Percentiles rank a stretch among this genome's conserved stretches.
These are phyloP conservation scores for Clonostachys byssicola DNA, from an alignment of 2,329 filamentous ascomycete species.

Conservation along the genomic window DNA sequence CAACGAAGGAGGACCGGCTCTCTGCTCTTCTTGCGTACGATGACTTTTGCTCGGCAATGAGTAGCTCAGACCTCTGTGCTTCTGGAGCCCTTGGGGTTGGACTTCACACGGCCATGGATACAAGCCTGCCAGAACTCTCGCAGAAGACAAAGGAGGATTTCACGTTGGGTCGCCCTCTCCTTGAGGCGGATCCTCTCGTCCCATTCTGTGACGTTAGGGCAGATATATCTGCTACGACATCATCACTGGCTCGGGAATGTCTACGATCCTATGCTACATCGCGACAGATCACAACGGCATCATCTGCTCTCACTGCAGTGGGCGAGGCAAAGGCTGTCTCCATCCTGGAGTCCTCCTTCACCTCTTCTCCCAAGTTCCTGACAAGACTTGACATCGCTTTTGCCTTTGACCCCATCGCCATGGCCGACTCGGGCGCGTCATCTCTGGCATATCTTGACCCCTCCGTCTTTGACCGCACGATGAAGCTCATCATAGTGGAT, in stretches of 20 bases:
- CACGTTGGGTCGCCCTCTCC: conserved; percentile 37
- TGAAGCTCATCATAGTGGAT: conserved; percentile 65
- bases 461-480: conserved; percentile 73
- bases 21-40: conserved; percentile 36
- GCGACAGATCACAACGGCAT: background rate
- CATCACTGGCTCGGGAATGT: conserved; percentile 17
- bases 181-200: conserved; percentile 36
- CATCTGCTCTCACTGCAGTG: conserved; percentile 14
- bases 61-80: conserved; percentile 61
- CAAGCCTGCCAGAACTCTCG: conserved; percentile 54
- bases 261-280: conserved; percentile 4
- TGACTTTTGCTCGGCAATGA: conserved; percentile 54
- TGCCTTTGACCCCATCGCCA: conserved; percentile 59
- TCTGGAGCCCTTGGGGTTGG: conserved; percentile 35
- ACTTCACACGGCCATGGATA: conserved; percentile 47
- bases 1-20: conserved; percentile 6
- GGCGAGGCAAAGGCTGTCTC: conserved; percentile 24
- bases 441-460: conserved; percentile 46
- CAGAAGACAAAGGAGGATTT: conserved; percentile 44
- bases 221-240: conserved; percentile 18
- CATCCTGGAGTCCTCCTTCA: conserved; percentile 31
- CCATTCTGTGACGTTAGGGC: conserved; percentile 18
- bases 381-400: conserved; percentile 47
- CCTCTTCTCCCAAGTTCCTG: conserved; percentile 19
- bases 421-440: conserved; percentile 34